phyloP scores from a whole-genome alignment of 2,329 filamentous ascomycete genomes.

The Aspergillus sp. region DNA sequence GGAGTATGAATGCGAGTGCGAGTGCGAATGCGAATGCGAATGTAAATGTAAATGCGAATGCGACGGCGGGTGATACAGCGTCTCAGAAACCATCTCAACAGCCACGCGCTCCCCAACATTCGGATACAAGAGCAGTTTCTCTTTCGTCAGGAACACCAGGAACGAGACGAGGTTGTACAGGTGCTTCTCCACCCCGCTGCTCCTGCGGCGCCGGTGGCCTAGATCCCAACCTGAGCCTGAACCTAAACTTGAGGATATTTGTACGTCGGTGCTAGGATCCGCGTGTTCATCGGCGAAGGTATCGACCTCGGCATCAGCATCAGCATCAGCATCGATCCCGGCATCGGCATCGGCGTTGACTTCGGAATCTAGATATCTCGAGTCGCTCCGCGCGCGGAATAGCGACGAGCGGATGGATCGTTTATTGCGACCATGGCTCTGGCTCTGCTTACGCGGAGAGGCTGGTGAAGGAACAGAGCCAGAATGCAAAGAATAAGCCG shows the following conservation, averaged over 20 bases:
- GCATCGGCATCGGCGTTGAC: not conserved
- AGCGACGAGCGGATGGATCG: no score
- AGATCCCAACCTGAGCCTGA: not conserved
- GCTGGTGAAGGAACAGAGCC: no score
- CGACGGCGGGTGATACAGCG: not conserved
- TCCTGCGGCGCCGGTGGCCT: not conserved
- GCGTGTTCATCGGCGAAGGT: not conserved
- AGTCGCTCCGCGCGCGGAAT: no score
- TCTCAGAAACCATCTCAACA: slow-evolving; percentile 4
- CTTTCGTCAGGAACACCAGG: slow-evolving; percentile 8
- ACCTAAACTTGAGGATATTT: not conserved
- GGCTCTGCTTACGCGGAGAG: no score
- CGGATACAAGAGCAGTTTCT: not conserved
- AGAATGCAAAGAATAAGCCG: no score
- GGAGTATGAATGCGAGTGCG: not conserved
- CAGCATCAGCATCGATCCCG: not conserved
- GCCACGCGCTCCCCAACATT: slow-evolving; percentile 3
- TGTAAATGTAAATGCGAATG: not conserved
- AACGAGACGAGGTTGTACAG: slow-evolving; percentile 8
- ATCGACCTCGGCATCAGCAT: not conserved
- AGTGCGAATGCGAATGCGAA: not conserved
- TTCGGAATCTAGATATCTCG: no score
- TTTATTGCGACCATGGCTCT: no score
- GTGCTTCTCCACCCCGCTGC: not conserved
- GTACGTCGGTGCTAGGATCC: not conserved